A percentile compares a stretch with the other conserved stretches of the same genome.
Conservation (phyloP, 768 basidiomycete genomes). For the Tulasnella sp. region DNA sequence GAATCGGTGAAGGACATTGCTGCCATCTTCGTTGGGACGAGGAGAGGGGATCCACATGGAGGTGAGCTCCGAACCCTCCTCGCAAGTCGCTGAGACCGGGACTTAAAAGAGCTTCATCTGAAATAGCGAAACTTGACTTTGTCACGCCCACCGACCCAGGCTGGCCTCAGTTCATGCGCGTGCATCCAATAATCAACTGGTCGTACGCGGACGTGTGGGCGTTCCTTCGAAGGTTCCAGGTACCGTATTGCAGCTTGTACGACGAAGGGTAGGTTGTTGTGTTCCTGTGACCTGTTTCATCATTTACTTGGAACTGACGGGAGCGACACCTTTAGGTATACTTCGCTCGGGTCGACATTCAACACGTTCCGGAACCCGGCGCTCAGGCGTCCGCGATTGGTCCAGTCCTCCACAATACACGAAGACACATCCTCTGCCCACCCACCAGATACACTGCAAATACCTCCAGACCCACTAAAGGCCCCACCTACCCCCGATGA, state of each 20-base stretch:
- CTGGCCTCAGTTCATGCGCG: constrained; percentile 86
- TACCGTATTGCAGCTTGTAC: constrained; percentile 87
- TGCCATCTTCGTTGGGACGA: constrained; percentile 85
- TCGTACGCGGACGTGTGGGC: constrained; percentile 84
- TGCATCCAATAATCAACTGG: constrained; percentile 98
- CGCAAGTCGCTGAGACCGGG: constrained; percentile 6
- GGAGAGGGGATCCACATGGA: constrained; percentile 89
- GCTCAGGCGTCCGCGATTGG: constrained; percentile 40
- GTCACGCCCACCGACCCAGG: constrained; percentile 77
- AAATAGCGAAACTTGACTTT: constrained; percentile 64
- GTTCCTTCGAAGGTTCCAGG: constrained; percentile 66
- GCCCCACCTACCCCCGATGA: background rate
- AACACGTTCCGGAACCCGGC: constrained; percentile 94
- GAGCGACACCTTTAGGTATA: constrained; percentile 59
- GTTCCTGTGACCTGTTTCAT: constrained; percentile 2
- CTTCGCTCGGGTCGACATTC: constrained; percentile 90
- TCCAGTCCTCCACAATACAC: background rate
- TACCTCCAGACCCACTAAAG: background rate
- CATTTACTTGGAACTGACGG: background rate
- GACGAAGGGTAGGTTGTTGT: constrained; percentile 70
- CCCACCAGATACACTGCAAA: background rate
- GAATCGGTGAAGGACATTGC: constrained; percentile 41
- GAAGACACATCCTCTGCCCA: background rate
- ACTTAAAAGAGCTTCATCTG: background rate
- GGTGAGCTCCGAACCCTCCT: constrained; percentile 52